phyloP scores from a whole-genome alignment of 2,329 filamentous ascomycete species.

The Diaporthe destruens region DNA sequence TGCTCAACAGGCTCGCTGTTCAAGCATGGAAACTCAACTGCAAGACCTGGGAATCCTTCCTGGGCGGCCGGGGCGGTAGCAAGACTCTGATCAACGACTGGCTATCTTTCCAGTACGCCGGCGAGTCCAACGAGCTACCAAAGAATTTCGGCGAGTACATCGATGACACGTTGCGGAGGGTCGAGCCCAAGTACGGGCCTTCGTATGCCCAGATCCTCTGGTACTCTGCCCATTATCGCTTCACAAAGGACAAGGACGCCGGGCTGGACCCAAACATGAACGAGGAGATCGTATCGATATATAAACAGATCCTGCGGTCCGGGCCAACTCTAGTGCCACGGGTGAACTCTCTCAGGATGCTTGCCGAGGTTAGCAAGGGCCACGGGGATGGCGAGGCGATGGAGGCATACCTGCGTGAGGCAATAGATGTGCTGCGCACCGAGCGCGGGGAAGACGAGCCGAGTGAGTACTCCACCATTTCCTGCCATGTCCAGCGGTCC shows the following conservation, averaged over 20 bases:
- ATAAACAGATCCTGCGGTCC: slow-evolving; percentile 14
- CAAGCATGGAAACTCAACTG: slow-evolving; percentile 38
- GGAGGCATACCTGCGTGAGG: slow-evolving; percentile 19
- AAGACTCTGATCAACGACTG: slow-evolving; percentile 29
- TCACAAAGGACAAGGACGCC: slow-evolving; percentile 24
- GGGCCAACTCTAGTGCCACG: slow-evolving; percentile 9
- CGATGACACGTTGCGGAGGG: slow-evolving; percentile 6
- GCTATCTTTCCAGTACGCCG: slow-evolving; percentile 19
- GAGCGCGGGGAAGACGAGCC: slow-evolving; percentile 28
- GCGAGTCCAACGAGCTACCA: slow-evolving; percentile 22
- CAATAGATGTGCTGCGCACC: slow-evolving; percentile 13
- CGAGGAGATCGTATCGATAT: slow-evolving; percentile 12
- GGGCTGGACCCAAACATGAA: slow-evolving; percentile 14
- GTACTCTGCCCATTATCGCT: slow-evolving; percentile 26
- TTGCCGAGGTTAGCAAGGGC: slow-evolving; percentile 17
- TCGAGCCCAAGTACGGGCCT: slow-evolving; percentile 13
- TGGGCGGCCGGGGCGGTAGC: slow-evolving; percentile 27
- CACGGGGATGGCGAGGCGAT: slow-evolving; percentile 2
- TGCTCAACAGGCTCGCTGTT: slow-evolving; percentile 31
- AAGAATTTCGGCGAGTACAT: slow-evolving; percentile 27
- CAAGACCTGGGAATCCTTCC: slow-evolving; percentile 32
- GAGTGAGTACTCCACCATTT: slow-evolving; percentile 8
- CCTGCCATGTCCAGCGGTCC: no score
- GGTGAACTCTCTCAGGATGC: slow-evolving; percentile 14
- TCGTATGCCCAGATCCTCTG: slow-evolving; percentile 26